Conservation (phyloP, 306 rosid species). For the Morella rubra region DNA sequence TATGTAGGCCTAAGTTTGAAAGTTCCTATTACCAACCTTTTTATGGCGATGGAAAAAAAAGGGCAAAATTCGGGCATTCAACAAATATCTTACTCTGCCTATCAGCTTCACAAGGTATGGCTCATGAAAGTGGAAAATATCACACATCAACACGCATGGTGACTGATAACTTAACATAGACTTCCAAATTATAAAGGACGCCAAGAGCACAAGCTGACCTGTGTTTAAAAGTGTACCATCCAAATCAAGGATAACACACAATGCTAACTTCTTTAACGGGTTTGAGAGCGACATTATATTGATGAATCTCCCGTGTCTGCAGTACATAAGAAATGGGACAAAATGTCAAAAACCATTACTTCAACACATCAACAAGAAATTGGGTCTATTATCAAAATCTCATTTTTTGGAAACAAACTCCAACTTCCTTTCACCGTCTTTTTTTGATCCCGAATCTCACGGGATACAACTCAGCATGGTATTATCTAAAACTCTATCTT, state of each 20-base stretch:
- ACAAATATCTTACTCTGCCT: background rate
- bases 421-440: background rate
- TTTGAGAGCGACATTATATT: conserved; percentile 43
- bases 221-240: conserved; percentile 86
- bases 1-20: background rate
- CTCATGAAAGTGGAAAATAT: background rate
- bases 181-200: background rate
- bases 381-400: background rate
- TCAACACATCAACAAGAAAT: background rate
- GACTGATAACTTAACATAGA: background rate
- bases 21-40: background rate
- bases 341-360: background rate
- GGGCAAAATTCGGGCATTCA: background rate
- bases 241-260: conserved; percentile 80
- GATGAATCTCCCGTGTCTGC: conserved; percentile 1
- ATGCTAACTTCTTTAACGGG: conserved; percentile 46
- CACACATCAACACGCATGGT: background rate
- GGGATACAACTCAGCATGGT: background rate
- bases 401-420: background rate
- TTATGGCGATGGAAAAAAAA: background rate
- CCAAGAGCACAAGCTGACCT: conserved; percentile 39
- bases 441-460: background rate
- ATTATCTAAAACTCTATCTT: background rate
- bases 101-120: background rate
- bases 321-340: background rate